Base-by-base conservation (phyloP, 305 asterid species). In the Fraxinus baroniana region DNA sequence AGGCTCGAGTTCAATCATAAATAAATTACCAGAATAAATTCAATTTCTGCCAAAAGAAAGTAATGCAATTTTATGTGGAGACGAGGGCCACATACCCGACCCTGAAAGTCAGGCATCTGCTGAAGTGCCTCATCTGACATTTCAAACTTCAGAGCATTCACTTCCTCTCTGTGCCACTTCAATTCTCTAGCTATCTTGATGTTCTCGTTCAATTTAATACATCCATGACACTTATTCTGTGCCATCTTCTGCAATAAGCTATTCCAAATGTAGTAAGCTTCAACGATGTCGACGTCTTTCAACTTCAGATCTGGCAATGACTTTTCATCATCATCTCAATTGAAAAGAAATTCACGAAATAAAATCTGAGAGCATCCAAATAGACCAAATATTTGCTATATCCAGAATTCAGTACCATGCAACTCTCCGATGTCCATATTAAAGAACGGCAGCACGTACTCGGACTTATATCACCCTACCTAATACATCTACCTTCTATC, bases 41-140 rank as follows among this genome's bases (percentile, higher is more conserved):
- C 13, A 37, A 37, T 46, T 73, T 37, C 28, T 20, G 64, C 73
- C 41, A 37, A 30, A 57, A 33, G 70, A 46, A 66, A 60, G 78
- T 30, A 44, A 81, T 32, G 57, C 74, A 62, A 55, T 75, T 78
- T 81, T 75, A 78, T 44, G 78, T 22, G 7, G 74, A 85, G 82
- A 83, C 35, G 79, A 83, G 46, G 18, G 81, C 74, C 55, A 89
- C 97, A 18, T 93, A 96, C 99, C 89, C 99, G 97, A 74, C 98
- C 99, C 93, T 91, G 98, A 91, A 96, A 96, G 86, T 92, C 97
- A 20, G 99, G 99, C 99, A 94, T 96, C 89, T 94, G 98, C 91
- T 89, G 90, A 82, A 96, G 99, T 84, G 99, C 99, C 85, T 93
- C 99, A 84, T 96, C 99, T 41, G 99, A 96, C 98, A 96, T 96